Evolutionary conservation across 2,329 filamentous ascomycete species (phyloP), one percentile per base, ranked within the genome.

Genomic region (Paracorniculantispora psalliotae): DNA sequence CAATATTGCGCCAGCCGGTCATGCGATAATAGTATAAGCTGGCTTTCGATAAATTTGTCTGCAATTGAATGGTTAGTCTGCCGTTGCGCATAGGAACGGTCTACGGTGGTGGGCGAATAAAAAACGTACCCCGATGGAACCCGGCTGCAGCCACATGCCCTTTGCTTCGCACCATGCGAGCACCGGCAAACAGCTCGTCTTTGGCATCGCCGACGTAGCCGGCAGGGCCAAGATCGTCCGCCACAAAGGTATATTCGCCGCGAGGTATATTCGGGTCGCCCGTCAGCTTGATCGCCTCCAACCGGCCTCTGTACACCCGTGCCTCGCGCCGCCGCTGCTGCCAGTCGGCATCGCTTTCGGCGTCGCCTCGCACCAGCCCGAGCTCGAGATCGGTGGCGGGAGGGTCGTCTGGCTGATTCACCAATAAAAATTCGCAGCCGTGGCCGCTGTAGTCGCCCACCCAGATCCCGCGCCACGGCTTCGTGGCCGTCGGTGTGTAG

Each of bases 401-500:
- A 43, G 75, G 72, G 33, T 79, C 76, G 19, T 81, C 78, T 0
- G 86, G 85, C 68, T 99, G 94, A 65, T 91, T 79, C 48, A 97
- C 77, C 13, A 96, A 77, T 4, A 97, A 69, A 59, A 97, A 96
- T 71, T 97, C 93, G 70, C 89, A 92, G 1, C 92, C 92, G 66
- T 97, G 92, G 0, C 84, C 86, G 26, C 86, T 88, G 67, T 96
- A 97, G 70, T 97, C 92, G 0, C 92, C 92, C 17, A 92, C 88
- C 89, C 91, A 97, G 30, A 99, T 91, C 0, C 93, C 93, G 63
- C 91, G 86, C 78, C 87, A 97, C 0, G 92, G 92, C 69, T 92
- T 93, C 57, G 86, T 80, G 10, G 76, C 71, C 0, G 92, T 96
- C 0, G 93, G 91, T 0, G 86, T 94, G 69, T 96, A 97, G n/a